Percentiles rank a stretch among this genome's conserved stretches.
phyloP scores from a whole-genome alignment of 768 basidiomycete species.

The Tulasnella sp. region DNA sequence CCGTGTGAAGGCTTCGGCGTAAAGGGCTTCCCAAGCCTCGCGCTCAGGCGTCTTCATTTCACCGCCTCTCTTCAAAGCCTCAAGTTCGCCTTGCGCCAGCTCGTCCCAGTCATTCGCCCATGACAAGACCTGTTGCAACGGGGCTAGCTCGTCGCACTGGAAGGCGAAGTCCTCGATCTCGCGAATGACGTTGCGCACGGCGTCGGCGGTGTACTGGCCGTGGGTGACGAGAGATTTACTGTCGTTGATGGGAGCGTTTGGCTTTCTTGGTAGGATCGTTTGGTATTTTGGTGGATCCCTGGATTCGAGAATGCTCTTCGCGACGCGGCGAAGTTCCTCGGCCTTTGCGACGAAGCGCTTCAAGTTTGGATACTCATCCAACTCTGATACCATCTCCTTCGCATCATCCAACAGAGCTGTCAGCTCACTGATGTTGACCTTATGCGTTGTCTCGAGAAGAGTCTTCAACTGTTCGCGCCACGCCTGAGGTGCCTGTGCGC shows the following conservation, averaged over 20 bases:
- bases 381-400: slow-evolving; percentile 66
- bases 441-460: slow-evolving; percentile 52
- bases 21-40: slow-evolving; percentile 57
- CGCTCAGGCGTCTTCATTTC: slow-evolving; percentile 41
- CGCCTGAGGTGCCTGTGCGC: slow-evolving; percentile 57
- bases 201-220: slow-evolving; percentile 51
- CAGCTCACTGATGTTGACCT: slow-evolving; percentile 65
- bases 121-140: slow-evolving; percentile 20
- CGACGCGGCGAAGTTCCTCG: slow-evolving; percentile 39
- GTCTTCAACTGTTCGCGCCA: slow-evolving; percentile 67
- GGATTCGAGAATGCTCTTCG: not conserved
- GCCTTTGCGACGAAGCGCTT: slow-evolving; percentile 70
- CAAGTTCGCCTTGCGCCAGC: slow-evolving; percentile 17
- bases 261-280: slow-evolving; percentile 12
- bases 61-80: slow-evolving; percentile 28
- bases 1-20: slow-evolving; percentile 58
- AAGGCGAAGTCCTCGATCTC: slow-evolving; percentile 76
- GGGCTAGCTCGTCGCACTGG: slow-evolving; percentile 54
- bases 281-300: slow-evolving; percentile 19
- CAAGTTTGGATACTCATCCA: slow-evolving; percentile 60
- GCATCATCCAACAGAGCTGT: slow-evolving; percentile 79
- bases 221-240: slow-evolving; percentile 42
- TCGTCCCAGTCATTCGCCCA: slow-evolving; percentile 22
- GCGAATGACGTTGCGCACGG: slow-evolving; percentile 53
- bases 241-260: not conserved